Evolutionary conservation across 345 rosid genomes (phyloP), one percentile per base, ranked within the genome.

Genomic region (Pelargonium nanum): DNA sequence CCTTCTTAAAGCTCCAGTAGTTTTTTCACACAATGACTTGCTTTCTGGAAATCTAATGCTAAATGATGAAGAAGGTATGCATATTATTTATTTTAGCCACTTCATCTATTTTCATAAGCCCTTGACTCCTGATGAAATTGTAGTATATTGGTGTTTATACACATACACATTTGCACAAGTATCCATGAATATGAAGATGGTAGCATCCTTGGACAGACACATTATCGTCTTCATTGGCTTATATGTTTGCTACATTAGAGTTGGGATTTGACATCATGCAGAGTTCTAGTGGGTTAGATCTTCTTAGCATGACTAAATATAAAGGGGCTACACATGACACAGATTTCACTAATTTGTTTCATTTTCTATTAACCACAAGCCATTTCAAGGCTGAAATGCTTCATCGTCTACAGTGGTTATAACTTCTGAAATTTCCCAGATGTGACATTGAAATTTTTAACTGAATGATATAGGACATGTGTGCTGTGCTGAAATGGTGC

Each of bases 11-110:
- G 58, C 97, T 66, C 88, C 97, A 0, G 91, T 89, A 63, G 97
- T 93, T 69, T 93, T 85, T 80, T 75, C 90, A 59, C 99, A 93
- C 67, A 93, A 89, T 65, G 99, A 93, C 81, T 77, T 93, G 76
- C 94, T 93, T 26, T 89, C 91, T 16, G 99, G 97, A 63, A 93
- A 93, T 69, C 58, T 93, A 65, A 93, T 93, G 99, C 68, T 78
- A 40, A 93, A 87, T 62, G 97, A 84, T 9, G 91, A 81, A 52
- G 82, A 84, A 83, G 99, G 97, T 89, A 56, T 59, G 55, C 19
- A 19, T n/a, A 17, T 20, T 48, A 22, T 34, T 45, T 63, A 30
- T 48, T 32, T 63, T 53, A 16, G 23, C 4, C 5, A 28, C 48
- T 53, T 19, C 19, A 19, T 51, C 2, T 45, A 16, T 63, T 61